phyloP scores from a whole-genome alignment of 1,139 yeast genomes.

The Kodamaea fungicola region DNA sequence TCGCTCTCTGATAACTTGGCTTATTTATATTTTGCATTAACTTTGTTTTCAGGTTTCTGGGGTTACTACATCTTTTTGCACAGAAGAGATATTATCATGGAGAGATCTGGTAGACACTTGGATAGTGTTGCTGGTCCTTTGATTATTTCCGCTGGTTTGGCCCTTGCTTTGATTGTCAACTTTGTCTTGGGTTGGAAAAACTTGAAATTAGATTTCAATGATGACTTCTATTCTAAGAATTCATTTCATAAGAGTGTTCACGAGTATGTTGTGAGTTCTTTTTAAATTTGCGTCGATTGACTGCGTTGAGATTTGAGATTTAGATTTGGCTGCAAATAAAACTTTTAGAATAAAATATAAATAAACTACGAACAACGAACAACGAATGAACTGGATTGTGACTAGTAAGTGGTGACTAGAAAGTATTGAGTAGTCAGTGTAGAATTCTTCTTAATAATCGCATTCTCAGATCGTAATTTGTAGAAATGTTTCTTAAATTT shows the following conservation, averaged over 20 bases:
- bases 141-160: constrained; percentile 67
- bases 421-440: too few species aligned
- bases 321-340: too few species aligned
- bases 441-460: too few species aligned
- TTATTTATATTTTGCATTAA: constrained; percentile 72
- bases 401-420: too few species aligned
- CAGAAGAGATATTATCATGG: constrained; percentile 70
- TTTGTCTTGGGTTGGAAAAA: constrained; percentile 61
- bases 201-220: constrained; percentile 19
- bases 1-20: constrained; percentile 63
- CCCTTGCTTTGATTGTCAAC: constrained; percentile 65
- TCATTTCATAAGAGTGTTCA: constrained; percentile 36
- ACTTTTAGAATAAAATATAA: too few species aligned
- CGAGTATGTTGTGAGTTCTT: constrained; percentile 22
- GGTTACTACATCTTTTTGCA: constrained; percentile 74
- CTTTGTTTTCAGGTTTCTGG: constrained; percentile 84
- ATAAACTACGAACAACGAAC: too few species aligned
- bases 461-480: too few species aligned
- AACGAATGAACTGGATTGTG: too few species aligned
- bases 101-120: constrained; percentile 81
- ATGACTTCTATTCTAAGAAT: constrained; percentile 30
- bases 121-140: constrained; percentile 91
- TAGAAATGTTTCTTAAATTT: too few species aligned
- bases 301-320: too few species aligned
- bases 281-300: constrained; percentile 1